Conservation (phyloP, 371 early-diverging fungal genomes). For the Mortierella sp. region DNA sequence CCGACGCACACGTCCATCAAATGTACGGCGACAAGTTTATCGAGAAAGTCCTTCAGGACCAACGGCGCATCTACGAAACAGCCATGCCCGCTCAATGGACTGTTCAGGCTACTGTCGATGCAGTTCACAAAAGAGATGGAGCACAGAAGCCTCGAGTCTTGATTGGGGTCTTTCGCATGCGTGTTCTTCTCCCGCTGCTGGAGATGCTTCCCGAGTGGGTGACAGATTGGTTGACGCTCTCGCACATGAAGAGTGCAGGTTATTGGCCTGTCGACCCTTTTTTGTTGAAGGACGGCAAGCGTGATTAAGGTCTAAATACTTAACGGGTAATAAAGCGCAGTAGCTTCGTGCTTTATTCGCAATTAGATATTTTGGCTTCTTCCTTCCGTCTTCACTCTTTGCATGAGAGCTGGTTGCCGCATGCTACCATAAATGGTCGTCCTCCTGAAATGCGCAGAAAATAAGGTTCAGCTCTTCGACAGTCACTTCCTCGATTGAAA, state of each 20-base stretch:
- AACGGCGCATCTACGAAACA: constrained; percentile 24
- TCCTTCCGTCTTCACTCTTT: too few species aligned
- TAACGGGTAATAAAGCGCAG: too few species aligned
- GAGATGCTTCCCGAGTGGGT: constrained; percentile 56
- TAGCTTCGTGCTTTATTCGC: too few species aligned
- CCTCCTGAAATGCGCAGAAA: too few species aligned
- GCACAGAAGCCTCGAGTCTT: constrained; percentile 47
- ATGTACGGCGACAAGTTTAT: constrained; percentile 58
- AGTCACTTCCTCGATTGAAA: too few species aligned
- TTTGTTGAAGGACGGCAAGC: constrained; percentile 31
- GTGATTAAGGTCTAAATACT: too few species aligned
- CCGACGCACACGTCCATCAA: constrained; percentile 26
- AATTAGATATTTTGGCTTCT: too few species aligned
- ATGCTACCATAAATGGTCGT: too few species aligned
- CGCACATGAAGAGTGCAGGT: constrained; percentile 39
- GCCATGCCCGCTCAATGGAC: constrained; percentile 57
- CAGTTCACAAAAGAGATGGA: constrained; percentile 41
- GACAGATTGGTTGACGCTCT: constrained; percentile 49
- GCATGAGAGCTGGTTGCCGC: too few species aligned
- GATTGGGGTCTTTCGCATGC: constrained; percentile 36
- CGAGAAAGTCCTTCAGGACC: constrained; percentile 15
- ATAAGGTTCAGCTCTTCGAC: too few species aligned
- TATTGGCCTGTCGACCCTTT: constrained; percentile 58
- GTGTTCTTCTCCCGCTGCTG: constrained; percentile 34
- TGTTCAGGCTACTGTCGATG: constrained; percentile 42